phyloP scores from a whole-genome alignment of 345 rosid genomes.

The Anastatica hierochuntica region DNA sequence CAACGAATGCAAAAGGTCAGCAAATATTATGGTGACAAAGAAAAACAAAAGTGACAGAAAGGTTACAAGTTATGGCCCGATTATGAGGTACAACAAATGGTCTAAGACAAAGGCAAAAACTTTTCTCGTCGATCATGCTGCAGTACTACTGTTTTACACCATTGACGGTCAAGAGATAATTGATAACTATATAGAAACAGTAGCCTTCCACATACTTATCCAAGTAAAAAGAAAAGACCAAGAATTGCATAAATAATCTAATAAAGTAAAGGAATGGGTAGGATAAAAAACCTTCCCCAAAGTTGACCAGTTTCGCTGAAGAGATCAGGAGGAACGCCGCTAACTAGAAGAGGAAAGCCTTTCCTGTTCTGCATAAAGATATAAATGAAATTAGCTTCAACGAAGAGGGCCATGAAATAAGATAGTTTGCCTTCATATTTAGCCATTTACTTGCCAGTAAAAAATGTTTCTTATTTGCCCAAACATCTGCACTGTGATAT shows the following conservation, averaged over 20 bases:
- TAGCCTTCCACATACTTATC: background rate
- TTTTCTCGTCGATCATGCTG: background rate
- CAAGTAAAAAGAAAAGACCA: background rate
- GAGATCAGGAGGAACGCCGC: constrained; percentile 96
- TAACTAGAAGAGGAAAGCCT: constrained; percentile 72
- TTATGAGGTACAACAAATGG: background rate
- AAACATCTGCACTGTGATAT: constrained; percentile 95
- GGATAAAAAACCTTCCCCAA: constrained; percentile 66
- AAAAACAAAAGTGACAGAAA: background rate
- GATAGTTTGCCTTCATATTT: background rate
- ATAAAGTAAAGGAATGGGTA: background rate
- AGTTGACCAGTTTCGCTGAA: constrained; percentile 95
- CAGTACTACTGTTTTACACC: background rate
- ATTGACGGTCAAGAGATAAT: background rate
- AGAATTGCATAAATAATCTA: background rate
- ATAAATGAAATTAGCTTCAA: background rate
- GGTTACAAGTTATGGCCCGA: background rate
- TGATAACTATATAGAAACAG: background rate
- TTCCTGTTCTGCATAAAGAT: constrained; percentile 51
- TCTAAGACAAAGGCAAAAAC: too few relatives aligned
- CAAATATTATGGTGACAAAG: background rate
- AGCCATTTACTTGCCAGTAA: constrained; percentile 50
- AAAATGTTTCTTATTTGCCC: constrained; percentile 91
- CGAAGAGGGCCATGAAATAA: background rate
- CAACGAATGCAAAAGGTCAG: constrained; percentile 2